These are phyloP conservation scores for Exophiala mesophila DNA, from an alignment of 2,329 filamentous ascomycete genomes.

Conservation along the genomic window DNA sequence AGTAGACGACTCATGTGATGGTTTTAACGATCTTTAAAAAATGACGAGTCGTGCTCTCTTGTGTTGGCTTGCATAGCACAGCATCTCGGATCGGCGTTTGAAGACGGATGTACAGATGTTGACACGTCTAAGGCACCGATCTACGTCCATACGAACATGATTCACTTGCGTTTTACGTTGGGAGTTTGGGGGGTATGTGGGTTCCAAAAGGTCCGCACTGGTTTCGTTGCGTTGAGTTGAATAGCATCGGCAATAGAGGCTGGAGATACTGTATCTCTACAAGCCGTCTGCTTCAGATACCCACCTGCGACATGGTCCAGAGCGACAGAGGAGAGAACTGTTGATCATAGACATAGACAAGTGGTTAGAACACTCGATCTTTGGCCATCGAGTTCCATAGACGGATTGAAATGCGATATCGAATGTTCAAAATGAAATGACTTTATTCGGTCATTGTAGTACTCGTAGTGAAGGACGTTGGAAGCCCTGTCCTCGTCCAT, in stretches of 20 bases:
- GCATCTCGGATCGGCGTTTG: not conserved
- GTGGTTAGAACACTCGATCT: not conserved
- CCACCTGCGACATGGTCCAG: not conserved
- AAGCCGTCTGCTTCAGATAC: not conserved
- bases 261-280: too few relatives aligned
- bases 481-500: too few relatives aligned
- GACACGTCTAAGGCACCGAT: too few relatives aligned
- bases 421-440: too few relatives aligned
- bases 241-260: not conserved
- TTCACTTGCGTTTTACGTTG: too few relatives aligned
- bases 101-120: not conserved
- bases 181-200: too few relatives aligned
- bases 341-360: not conserved
- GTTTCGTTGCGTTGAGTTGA: not conserved
- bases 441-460: too few relatives aligned
- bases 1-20: slow-evolving; percentile 31
- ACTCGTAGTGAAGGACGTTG: too few relatives aligned
- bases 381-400: not conserved
- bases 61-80: not conserved
- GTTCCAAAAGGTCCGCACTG: too few relatives aligned
- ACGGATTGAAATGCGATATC: not conserved
- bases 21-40: not conserved
- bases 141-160: too few relatives aligned
- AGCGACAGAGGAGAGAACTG: not conserved
- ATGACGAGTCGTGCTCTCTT: not conserved